Evolutionary conservation across 2,329 filamentous ascomycete species (phyloP).

Genomic region (Aspergillus jensenii): DNA sequence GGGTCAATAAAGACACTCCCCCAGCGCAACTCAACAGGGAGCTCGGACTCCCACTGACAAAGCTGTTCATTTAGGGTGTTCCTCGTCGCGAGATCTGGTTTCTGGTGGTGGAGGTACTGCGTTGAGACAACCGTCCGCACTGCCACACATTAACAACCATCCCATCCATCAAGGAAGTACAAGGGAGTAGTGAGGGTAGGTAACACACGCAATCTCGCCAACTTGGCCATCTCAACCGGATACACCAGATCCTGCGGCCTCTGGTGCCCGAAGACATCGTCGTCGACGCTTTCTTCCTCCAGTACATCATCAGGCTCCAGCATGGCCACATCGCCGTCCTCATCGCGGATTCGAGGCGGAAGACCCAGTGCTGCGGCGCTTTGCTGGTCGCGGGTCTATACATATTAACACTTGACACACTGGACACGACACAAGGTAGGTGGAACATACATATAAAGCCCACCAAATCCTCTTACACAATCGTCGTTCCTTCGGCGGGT

Average conservation of each 20-base stretch:
- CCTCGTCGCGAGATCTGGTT: constrained; percentile 23
- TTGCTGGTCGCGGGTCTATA: constrained; percentile 49
- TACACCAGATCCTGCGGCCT: constrained; percentile 34
- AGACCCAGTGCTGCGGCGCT: constrained; percentile 46
- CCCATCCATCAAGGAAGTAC: no score
- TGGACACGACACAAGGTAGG: no score
- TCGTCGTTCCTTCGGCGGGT: constrained; percentile 32
- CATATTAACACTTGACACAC: not conserved
- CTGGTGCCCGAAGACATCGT: constrained; percentile 31
- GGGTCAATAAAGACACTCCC: constrained; percentile 27
- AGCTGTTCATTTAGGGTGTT: constrained; percentile 33
- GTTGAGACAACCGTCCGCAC: constrained; percentile 34
- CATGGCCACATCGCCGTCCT: constrained; percentile 49
- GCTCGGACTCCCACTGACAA: constrained; percentile 39
- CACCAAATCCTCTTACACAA: constrained; percentile 55
- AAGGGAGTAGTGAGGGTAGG: not conserved
- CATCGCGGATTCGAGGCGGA: constrained; percentile 49
- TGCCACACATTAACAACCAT: not conserved
- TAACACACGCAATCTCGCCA: constrained; percentile 36
- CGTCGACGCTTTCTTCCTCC: constrained; percentile 27
- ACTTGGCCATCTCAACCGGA: constrained; percentile 40
- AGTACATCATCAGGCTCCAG: constrained; percentile 40
- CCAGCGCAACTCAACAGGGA: constrained; percentile 36
- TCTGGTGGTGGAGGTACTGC: constrained; percentile 32
- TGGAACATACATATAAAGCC: constrained; percentile 47